A percentile compares a stretch with the other conserved stretches of the same genome.
Evolutionary conservation across 192 early-diverging fungal genomes (phyloP).

Genomic region (Obelidium mucronatum): DNA sequence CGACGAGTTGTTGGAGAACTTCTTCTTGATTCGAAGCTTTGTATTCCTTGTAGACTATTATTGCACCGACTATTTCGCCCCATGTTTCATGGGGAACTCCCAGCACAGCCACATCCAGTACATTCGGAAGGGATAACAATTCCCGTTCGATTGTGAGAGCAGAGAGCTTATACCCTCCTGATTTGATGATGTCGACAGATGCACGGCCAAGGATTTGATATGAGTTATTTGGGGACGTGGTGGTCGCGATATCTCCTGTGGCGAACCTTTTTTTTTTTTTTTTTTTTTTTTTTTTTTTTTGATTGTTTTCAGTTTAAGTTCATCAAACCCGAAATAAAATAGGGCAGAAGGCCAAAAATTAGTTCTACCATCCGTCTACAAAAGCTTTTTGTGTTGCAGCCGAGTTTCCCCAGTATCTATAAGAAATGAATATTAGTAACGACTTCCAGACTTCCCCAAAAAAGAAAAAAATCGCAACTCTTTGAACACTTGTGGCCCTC

Average conservation of each 20-base stretch:
- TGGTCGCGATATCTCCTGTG: conserved; percentile 79
- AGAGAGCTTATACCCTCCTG: conserved; percentile 86
- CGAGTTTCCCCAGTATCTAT: conserved; percentile 72
- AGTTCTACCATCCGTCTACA: conserved; percentile 60
- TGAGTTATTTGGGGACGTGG: conserved; percentile 49
- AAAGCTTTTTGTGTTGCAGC: conserved; percentile 78
- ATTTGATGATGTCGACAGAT: conserved; percentile 88
- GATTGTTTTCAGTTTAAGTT: too few relatives aligned
- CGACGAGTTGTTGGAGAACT: conserved; percentile 45
- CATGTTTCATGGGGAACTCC: conserved; percentile 77
- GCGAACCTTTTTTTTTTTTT: conserved; percentile 74
- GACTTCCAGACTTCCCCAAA: neutral
- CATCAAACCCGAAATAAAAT: too few relatives aligned
- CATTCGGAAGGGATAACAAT: conserved; percentile 51
- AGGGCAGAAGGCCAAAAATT: too few relatives aligned
- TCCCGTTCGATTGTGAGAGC: conserved; percentile 87
- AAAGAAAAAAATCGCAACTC: conserved; percentile 49
- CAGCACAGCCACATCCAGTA: conserved; percentile 77
- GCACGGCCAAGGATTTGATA: conserved; percentile 82
- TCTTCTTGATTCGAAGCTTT: neutral
- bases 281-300: too few relatives aligned
- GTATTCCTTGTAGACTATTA: conserved; percentile 43
- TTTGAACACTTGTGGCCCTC: conserved; percentile 77
- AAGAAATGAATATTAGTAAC: neutral
- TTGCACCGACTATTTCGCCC: conserved; percentile 79